Evolutionary conservation across 306 rosid species (phyloP).

Genomic region (Betula pendula): DNA sequence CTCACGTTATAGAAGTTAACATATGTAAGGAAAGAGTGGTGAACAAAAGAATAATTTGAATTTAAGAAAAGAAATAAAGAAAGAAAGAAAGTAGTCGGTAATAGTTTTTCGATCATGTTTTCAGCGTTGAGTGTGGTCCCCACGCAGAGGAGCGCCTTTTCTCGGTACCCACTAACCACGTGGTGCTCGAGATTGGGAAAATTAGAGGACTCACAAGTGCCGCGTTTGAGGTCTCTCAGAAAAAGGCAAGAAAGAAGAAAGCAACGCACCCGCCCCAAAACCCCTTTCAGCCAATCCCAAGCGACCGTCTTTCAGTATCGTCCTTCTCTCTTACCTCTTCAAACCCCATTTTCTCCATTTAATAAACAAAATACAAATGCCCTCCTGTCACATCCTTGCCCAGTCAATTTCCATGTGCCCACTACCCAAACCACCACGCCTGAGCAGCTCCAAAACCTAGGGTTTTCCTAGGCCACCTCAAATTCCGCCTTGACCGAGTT

Average conservation of each 20-base stretch:
- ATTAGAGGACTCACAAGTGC: constrained; percentile 36
- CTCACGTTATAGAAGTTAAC: no score
- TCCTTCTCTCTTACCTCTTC: neutral
- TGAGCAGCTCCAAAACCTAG: constrained; percentile 41
- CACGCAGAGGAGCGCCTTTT: constrained; percentile 35
- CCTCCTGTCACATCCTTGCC: constrained; percentile 43
- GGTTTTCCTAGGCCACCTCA: constrained; percentile 32
- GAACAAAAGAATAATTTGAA: no score
- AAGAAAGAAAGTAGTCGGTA: neutral
- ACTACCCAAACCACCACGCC: constrained; percentile 38
- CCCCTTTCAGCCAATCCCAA: constrained; percentile 41
- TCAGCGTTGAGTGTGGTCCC: constrained; percentile 62
- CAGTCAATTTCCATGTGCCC: constrained; percentile 51
- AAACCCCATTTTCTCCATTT: neutral
- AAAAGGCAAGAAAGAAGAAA: neutral
- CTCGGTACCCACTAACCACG: constrained; percentile 68
- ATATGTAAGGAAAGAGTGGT: no score
- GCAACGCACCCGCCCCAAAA: neutral
- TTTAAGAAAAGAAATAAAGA: no score
- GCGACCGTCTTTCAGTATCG: constrained; percentile 27
- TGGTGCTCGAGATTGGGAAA: constrained; percentile 56
- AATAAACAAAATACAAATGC: neutral
- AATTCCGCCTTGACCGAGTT: neutral
- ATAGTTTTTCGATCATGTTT: constrained; percentile 34
- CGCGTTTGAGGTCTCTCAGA: constrained; percentile 45